Evolutionary conservation across 2,329 filamentous ascomycete species (phyloP).

Genomic region (Colletotrichum camelliae): DNA sequence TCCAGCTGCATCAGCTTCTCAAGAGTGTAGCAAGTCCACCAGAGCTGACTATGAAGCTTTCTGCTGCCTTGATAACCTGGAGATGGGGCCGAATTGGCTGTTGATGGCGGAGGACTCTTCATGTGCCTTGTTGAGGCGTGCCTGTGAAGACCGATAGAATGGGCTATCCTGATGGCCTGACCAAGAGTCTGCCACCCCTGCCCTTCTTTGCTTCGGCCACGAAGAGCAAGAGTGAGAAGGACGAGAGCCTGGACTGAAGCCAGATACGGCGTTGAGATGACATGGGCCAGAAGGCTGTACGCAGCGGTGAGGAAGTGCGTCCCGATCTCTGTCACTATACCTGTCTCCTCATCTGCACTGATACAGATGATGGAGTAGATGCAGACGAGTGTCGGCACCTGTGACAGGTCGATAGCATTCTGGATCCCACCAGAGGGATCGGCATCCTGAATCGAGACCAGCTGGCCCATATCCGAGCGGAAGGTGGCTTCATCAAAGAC

Average conservation of each 20-base stretch:
- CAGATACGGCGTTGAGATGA: slow-evolving; percentile 23
- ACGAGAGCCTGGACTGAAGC: slow-evolving; percentile 26
- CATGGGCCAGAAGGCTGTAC: slow-evolving; percentile 25
- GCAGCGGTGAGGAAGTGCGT: slow-evolving; percentile 19
- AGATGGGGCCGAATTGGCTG: not conserved
- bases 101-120: not conserved
- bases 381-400: slow-evolving; percentile 9
- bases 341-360: slow-evolving; percentile 22
- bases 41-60: slow-evolving; percentile 53
- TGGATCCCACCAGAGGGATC: not conserved
- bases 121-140: not conserved
- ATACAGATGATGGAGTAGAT: slow-evolving; percentile 25
- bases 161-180: slow-evolving; percentile 28
- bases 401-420: not conserved
- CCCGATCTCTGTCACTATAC: slow-evolving; percentile 6
- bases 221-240: slow-evolving; percentile 22
- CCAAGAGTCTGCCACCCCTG: slow-evolving; percentile 30
- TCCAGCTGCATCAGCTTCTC: slow-evolving; percentile 38
- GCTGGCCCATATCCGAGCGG: slow-evolving; percentile 9
- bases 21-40: slow-evolving; percentile 59
- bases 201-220: slow-evolving; percentile 26
- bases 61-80: slow-evolving; percentile 30
- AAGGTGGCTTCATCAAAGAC: slow-evolving; percentile 22
- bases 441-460: not conserved
- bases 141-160: slow-evolving; percentile 29